phyloP scores from a whole-genome alignment of 2,329 filamentous ascomycete genomes.

The Xylariaceae sp. region DNA sequence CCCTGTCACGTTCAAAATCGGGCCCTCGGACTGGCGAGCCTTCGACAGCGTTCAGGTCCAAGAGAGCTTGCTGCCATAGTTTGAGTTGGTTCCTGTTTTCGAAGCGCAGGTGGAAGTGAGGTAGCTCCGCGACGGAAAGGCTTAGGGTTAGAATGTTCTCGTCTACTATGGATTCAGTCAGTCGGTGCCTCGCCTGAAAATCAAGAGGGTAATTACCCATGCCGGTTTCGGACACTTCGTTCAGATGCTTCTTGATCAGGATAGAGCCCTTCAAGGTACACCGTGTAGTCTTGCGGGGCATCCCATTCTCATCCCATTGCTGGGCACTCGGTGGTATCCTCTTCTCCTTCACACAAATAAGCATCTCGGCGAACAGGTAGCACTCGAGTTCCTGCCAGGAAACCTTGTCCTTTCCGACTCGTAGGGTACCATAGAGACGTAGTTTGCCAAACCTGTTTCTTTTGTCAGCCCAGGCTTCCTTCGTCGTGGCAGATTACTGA shows the following conservation, averaged over 20 bases:
- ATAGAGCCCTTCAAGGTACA: conserved; percentile 96
- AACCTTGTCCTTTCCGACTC: conserved; percentile 90
- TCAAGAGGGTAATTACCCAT: conserved; percentile 29
- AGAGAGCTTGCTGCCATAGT: conserved; percentile 79
- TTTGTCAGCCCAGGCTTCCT: too few relatives aligned
- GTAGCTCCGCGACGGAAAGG: conserved; percentile 84
- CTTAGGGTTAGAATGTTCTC: conserved; percentile 82
- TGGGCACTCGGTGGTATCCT: conserved; percentile 51
- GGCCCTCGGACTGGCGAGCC: conserved; percentile 54
- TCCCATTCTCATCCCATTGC: conserved; percentile 58
- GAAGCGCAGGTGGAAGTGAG: conserved; percentile 90
- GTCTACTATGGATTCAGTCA: conserved; percentile 42
- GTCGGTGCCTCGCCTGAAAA: conserved; percentile 18
- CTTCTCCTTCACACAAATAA: conserved; percentile 99
- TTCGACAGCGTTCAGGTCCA: conserved; percentile 72
- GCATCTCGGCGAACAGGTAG: conserved; percentile 96
- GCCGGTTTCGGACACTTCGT: conserved; percentile 70
- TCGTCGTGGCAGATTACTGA: too few relatives aligned
- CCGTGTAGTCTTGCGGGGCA: conserved; percentile 57
- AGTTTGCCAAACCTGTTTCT: conserved; percentile 76
- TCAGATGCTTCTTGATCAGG: conserved; percentile 94
- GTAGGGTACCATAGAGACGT: conserved; percentile 78
- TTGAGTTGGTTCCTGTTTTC: conserved; percentile 77
- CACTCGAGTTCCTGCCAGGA: conserved; percentile 98
- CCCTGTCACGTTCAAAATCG: conserved; percentile 74